Evolutionary conservation across 2,329 filamentous ascomycete genomes (phyloP), one percentile per base, ranked within the genome.

Genomic region (Xylaria polymorpha): DNA sequence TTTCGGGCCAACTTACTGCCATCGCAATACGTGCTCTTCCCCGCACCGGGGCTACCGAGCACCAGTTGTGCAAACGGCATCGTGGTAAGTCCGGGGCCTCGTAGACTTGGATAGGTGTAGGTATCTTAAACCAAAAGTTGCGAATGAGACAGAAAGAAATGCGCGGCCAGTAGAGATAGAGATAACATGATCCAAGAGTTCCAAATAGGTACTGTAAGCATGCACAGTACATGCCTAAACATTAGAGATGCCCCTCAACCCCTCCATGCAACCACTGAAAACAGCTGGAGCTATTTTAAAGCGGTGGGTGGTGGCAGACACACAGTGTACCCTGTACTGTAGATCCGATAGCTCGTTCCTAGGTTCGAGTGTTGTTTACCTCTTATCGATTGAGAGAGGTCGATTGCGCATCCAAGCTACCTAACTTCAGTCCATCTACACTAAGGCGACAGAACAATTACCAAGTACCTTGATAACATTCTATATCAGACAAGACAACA

Each of bases 11-110:
- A 78, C 89, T 80, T 81, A 91, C 89, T 97, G 79, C 96, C 96
- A 89, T 98, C 94, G 85, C 95, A 98, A 80, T 97, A 98, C 8
- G 96, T 99, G 73, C 94, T 98, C 84, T 99, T 99, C 70, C 96
- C 96, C 37, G 94, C 90, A 76, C 96, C 96, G 7, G 96, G 96
- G 74, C 94, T 95, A n/a, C 96, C 96, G 76, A 97, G 90, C 44
- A 97, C 90, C 51, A 98, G 90, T 83, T 97, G 92, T 68, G 85
- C 87, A 76, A 90, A 90, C 59, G 87, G 86, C 87, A 90, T 90
- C 35, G 75, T 76, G 43, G 46, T n/a, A 2, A 41, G 15, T 15
- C 32, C 4, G 10, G 1, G 35, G 4, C 7, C 15, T 6, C 32
- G 8, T 22, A 12, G n/a, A 43, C 48, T 46, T 7, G 32, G 29